Base-by-base conservation (phyloP, 2,329 filamentous ascomycete species). In the Uncinocarpus reesii region DNA sequence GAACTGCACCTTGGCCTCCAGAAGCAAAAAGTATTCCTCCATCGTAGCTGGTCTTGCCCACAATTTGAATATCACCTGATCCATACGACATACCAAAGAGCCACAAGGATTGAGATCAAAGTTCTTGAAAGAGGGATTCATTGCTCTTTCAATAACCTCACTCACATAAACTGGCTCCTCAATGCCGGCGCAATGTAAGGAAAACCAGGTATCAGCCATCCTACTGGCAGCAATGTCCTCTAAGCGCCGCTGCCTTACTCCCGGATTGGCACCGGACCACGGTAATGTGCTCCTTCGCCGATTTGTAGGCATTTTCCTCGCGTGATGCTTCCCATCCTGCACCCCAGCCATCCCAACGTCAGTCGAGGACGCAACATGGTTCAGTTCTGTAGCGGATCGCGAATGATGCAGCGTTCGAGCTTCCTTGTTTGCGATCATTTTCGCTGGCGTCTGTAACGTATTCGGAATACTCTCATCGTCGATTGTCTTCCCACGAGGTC, bases 141-240 rank as follows among this genome's bases (percentile, higher is more conserved):
- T 88, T n/a, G 85, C 81, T 59, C 80, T 80, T 56, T 84, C 77
- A 23, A 81, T 77, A 18, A 84, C 73, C 67, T 96, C 90, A 60
- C 88, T 95, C 58, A 95, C 78, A 63, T 95, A 95, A n/a, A 95
- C 69, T 0, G 90, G 88, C 13, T 86, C 81, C 40, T 74, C 66
- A 44, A 79, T 67, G 2, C 69, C 77, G 1, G 77, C 70, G 38
- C 81, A 77, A 64, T 95, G 89, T 44, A 95, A 62, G 2, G 86
- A 85, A 65, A 94, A 92, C 74, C 94, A 95, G 13, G 83, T 81
- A 66, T 95, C 84, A n/a, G 83, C 86, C 66, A 92, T 81, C 44
- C 79, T 76, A 57, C 74, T 78, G 45, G 81, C 79, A 23, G 84
- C 78, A 6, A 86, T 76, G 55, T 81, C 75, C 63, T 92, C 84